These are phyloP conservation scores for Coemansia sp. DNA, from an alignment of 192 early-diverging fungal species.

Conservation along the genomic window DNA sequence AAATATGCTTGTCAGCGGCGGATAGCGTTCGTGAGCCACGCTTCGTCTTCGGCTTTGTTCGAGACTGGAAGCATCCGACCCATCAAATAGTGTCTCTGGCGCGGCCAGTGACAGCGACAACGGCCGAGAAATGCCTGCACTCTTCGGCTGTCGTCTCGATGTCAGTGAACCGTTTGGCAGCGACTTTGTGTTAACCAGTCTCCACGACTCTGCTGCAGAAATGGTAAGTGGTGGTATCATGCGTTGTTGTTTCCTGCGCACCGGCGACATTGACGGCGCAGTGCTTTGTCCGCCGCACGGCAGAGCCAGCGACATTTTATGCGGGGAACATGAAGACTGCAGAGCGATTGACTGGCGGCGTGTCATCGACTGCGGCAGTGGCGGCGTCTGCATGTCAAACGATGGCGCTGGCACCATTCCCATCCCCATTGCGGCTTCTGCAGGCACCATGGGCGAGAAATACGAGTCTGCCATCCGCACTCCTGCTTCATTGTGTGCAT, in stretches of 20 bases:
- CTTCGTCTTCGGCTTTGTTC: conserved; percentile 35
- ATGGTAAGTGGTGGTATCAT: conserved; percentile 5
- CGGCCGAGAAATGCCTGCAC: conserved; percentile 4
- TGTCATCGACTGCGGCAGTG: conserved; percentile 20
- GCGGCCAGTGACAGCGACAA: conserved; percentile 1
- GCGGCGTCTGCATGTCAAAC: not conserved
- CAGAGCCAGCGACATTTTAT: conserved; percentile 28
- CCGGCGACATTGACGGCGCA: conserved; percentile 1
- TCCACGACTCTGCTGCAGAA: conserved; percentile 12
- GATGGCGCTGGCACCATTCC: not conserved
- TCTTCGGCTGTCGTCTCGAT: not conserved
- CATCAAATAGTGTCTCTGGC: not conserved
- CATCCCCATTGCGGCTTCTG: conserved; percentile 8
- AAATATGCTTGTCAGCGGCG: conserved; percentile 52
- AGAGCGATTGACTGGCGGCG: conserved; percentile 43
- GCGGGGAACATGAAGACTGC: conserved; percentile 36
- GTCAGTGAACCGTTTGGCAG: conserved; percentile 14
- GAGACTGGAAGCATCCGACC: not conserved
- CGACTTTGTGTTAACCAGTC: conserved; percentile 35
- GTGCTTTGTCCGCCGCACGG: conserved; percentile 3
- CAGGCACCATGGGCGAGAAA: conserved; percentile 10
- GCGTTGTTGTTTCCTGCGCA: conserved; percentile 10
- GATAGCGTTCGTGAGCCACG: conserved; percentile 48
- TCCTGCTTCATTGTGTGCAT: conserved; percentile 7
- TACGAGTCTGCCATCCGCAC: conserved; percentile 12